These are phyloP conservation scores for Eucalyptus polyanthemos DNA, from an alignment of 345 rosid species.

Conservation along the genomic window DNA sequence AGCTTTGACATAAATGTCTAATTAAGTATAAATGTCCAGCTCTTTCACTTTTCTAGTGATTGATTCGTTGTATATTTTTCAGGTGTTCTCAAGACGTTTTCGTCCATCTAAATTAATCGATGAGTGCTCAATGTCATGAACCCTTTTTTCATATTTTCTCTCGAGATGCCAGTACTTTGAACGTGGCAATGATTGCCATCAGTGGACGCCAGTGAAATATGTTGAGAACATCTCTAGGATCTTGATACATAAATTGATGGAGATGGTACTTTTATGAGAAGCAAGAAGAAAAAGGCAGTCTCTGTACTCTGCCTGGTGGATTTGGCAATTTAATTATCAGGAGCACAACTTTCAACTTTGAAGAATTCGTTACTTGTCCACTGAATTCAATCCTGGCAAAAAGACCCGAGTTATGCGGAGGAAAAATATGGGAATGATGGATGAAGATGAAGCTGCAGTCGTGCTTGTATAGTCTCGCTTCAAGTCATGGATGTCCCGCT, in stretches of 20 bases:
- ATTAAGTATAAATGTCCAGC: neutral
- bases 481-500: slow-evolving; percentile 60
- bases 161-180: neutral
- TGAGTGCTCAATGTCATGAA: neutral
- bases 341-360: neutral
- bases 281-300: neutral
- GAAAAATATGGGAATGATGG: slow-evolving; percentile 72
- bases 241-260: neutral
- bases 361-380: neutral
- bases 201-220: neutral
- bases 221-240: neutral
- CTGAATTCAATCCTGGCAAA: neutral
- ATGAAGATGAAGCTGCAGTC: slow-evolving; percentile 72
- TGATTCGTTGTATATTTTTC: neutral
- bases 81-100: neutral
- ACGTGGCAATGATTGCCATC: neutral
- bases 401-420: slow-evolving; percentile 36
- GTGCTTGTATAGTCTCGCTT: slow-evolving; percentile 87
- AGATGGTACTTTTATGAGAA: neutral
- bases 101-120: neutral
- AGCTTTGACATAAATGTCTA: neutral
- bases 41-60: neutral
- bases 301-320: neutral
- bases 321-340: neutral
- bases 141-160: neutral